phyloP scores from a whole-genome alignment of 192 early-diverging fungal species.

The Phlyctochytrium arcticum region DNA sequence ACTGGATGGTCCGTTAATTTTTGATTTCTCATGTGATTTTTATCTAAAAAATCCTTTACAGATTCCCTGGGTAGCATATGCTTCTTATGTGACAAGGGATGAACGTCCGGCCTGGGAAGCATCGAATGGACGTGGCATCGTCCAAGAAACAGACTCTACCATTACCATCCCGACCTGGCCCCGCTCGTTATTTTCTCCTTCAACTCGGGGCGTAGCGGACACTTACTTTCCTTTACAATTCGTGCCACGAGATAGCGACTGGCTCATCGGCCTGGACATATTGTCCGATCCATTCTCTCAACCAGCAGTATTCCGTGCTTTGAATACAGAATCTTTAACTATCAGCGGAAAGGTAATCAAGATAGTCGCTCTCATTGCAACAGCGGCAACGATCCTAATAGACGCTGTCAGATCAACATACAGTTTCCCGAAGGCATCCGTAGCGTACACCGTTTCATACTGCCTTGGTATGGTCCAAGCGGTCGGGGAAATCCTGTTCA shows the following conservation, averaged over 20 bases:
- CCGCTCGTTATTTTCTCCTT: background rate
- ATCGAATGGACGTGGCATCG: background rate
- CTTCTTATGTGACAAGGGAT: constrained; percentile 1
- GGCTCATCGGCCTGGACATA: constrained; percentile 9
- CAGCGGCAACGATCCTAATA: background rate
- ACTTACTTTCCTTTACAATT: constrained; percentile 9
- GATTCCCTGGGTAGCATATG: constrained; percentile 18
- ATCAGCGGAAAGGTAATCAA: constrained; percentile 7
- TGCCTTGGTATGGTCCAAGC: constrained; percentile 2
- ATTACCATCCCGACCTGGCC: background rate
- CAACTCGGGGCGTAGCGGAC: background rate
- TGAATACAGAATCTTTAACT: background rate
- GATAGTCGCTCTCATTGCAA: background rate
- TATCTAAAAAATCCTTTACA: background rate
- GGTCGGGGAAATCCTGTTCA: background rate
- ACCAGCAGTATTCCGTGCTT: constrained; percentile 2
- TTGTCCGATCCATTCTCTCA: constrained; percentile 1
- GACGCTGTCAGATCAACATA: background rate
- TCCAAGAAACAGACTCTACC: background rate
- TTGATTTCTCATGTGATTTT: background rate
- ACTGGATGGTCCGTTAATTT: constrained; percentile 8
- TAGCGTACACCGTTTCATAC: constrained; percentile 3
- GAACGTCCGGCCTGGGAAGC: constrained; percentile 9
- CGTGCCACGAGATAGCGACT: background rate
- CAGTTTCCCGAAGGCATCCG: background rate